Base-by-base conservation (phyloP, 2,329 filamentous ascomycete genomes). In the Albifimbria verrucaria region DNA sequence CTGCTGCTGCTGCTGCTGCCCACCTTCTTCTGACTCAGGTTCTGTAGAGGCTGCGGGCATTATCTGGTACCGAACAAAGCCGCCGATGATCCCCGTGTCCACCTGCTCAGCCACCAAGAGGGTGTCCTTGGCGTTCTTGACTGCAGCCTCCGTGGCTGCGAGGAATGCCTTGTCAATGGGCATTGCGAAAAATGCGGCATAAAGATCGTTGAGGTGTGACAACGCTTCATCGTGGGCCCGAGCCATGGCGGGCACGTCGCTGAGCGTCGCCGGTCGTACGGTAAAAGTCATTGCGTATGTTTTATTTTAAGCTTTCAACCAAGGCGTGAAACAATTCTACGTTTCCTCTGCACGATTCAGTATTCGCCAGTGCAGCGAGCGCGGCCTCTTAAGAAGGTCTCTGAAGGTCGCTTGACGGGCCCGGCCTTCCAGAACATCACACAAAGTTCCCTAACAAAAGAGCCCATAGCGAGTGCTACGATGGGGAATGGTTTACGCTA, bases 151-250 rank as follows among this genome's bases (percentile, higher is more conserved):
- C 12, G 54, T 63, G 11, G 53, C 43, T 3, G 7, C 6, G 1
- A 18, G 48, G 1, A 63, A 21, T 3, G 59, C 50, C 1, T 62
- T 55, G 2, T 42, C 24, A 6, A 59, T 58, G 17, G 55, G 43
- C 18, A 15, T 50, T 3, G 46, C 47, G 23, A 62, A 59, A 22
- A 62, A 62, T 0, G 56, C 52, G 2, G 39, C 54, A 49, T 62
- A 62, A 12, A 63, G 61, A 2, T 53, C 52, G 48, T 62, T 52
- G 32, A 55, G 59, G 10, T 15, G 36, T 0, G 48, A 49, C 7
- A 63, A 51, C 9, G 60, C 59, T 25, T 53, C 52, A 26, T 59
- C 59, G 18, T 62, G 60, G 11, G 53, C 50, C 17, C 45, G 41
- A 4, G 49, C 50, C 3, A 62, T 60, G 23, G 51, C 51, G 32